These are phyloP conservation scores for Metschnikowia amazonensis DNA, from an alignment of 805 yeast genomes.

Conservation along the genomic window DNA sequence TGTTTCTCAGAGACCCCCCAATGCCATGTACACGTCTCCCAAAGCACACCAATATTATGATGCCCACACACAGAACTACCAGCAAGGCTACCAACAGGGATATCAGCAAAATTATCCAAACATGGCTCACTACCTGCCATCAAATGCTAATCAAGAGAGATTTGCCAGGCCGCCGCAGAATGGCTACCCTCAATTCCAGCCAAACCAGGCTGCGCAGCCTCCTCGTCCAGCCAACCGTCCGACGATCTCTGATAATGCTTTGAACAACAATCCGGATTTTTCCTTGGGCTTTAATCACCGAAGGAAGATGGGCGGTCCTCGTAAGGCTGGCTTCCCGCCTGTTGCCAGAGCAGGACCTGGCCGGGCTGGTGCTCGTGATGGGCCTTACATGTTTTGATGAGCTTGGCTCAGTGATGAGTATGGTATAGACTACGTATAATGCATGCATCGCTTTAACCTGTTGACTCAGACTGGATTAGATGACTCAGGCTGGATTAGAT, in stretches of 20 bases:
- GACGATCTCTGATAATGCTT: slow-evolving; percentile 37
- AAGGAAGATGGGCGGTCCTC: slow-evolving; percentile 15
- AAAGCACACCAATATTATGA: slow-evolving; percentile 6
- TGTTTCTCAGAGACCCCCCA: slow-evolving; percentile 72
- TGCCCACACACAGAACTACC: not conserved
- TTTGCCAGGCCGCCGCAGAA: slow-evolving; percentile 1
- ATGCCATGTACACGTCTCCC: slow-evolving; percentile 36
- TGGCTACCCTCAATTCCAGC: slow-evolving; percentile 9
- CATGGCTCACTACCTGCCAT: slow-evolving; percentile 9
- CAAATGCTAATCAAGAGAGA: slow-evolving; percentile 2
- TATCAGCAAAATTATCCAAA: slow-evolving; percentile 10
- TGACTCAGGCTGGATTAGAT: too few species aligned
- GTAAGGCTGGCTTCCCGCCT: not conserved
- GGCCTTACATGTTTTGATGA: slow-evolving; percentile 12
- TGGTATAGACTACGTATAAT: not conserved
- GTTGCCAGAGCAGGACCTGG: slow-evolving; percentile 1
- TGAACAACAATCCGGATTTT: slow-evolving; percentile 41
- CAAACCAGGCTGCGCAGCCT: slow-evolving; percentile 6
- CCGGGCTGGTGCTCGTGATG: slow-evolving; percentile 18
- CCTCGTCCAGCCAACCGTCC: slow-evolving; percentile 23
- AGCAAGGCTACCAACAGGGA: not conserved
- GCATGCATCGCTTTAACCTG: not conserved
- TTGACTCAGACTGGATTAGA: too few species aligned
- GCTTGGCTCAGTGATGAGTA: not conserved
- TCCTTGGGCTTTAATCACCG: slow-evolving; percentile 24